Base-by-base conservation (phyloP, 768 basidiomycete genomes). In the Leccinum rimulosum region DNA sequence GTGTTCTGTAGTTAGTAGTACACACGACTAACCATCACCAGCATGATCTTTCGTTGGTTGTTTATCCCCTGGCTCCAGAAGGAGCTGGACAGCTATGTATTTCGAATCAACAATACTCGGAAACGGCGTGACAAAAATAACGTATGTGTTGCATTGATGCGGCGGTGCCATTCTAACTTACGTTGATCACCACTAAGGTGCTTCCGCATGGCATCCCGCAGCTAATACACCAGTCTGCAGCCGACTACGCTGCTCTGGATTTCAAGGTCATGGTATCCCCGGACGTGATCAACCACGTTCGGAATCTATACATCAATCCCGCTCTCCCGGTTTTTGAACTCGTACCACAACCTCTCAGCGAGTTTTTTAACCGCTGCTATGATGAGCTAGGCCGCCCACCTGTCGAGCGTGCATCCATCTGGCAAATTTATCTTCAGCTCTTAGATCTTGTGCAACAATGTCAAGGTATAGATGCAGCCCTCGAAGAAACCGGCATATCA, bases 301-400 rank as follows among this genome's bases (percentile, higher is more conserved):
- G 6, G 33, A 14, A 49, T 6, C 30, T 61, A n/a, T 79, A 70
- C 55, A 74, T 76, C 0, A 74, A 74, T 9, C 66, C 63, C 6
- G 65, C 71, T 55, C 69, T 77, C 55, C 66, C 64, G 8, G 70
- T 77, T 0, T 77, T 78, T 52, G 57, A 76, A n/a, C 66, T 79
- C 0, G 70, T 73, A 8, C 77, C 78, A 1, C 64, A 64, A 0
- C 49, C 54, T 2, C 76, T 79, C 55, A 50, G 65, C 14, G 19
- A 7, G 9, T 25, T 47, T 15, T 19, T 49, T 27, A 14, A 49
- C 12, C 48, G 12, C 11, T 49, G 48, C 48, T 49, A 49, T n/a
- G n/a, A 49, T 49, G 48, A 25, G 15, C 48, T 27, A 11, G 48
- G 48, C 27, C 15, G 25, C 48, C 27, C 48, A 12, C 25, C 14